A percentile compares a stretch with the other conserved stretches of the same genome.
These are phyloP conservation scores for Prunus kanzakura DNA, from an alignment of 306 rosid species.

Conservation along the genomic window DNA sequence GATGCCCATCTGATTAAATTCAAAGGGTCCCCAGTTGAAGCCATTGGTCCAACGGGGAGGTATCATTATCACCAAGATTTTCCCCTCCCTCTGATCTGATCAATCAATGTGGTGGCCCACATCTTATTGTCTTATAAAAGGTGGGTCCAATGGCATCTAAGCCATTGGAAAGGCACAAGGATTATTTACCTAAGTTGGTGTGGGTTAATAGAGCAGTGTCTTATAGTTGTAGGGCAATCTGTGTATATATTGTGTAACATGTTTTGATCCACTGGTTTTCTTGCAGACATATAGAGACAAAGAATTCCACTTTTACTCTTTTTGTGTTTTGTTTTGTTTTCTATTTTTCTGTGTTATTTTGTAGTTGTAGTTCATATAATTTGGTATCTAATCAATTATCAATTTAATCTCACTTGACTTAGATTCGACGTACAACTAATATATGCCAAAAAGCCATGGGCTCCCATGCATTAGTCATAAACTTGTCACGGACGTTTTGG, in stretches of 20 bases:
- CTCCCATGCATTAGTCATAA: too few relatives aligned
- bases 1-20: not conserved
- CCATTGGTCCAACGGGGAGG: not conserved
- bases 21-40: not conserved
- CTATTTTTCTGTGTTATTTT: not conserved
- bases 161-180: too few relatives aligned
- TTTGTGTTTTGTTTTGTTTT: not conserved
- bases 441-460: too few relatives aligned
- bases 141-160: not conserved
- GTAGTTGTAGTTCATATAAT: not conserved
- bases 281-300: too few relatives aligned
- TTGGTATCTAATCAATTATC: too few relatives aligned
- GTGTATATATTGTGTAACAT: too few relatives aligned
- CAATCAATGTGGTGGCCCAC: slow-evolving; percentile 31
- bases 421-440: too few relatives aligned
- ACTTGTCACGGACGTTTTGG: too few relatives aligned
- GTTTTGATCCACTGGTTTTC: too few relatives aligned
- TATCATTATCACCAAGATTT: slow-evolving; percentile 6
- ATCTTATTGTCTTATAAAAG: not conserved
- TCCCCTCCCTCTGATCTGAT: slow-evolving; percentile 1
- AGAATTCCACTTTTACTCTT: not conserved
- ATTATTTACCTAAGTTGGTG: not conserved
- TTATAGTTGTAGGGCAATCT: too few relatives aligned
- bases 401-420: too few relatives aligned
- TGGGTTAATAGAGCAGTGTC: not conserved